A percentile compares a stretch with the other conserved stretches of the same genome.
phyloP scores from a whole-genome alignment of 1,284 basidiomycete genomes.

The Sporisorium graminicola region DNA sequence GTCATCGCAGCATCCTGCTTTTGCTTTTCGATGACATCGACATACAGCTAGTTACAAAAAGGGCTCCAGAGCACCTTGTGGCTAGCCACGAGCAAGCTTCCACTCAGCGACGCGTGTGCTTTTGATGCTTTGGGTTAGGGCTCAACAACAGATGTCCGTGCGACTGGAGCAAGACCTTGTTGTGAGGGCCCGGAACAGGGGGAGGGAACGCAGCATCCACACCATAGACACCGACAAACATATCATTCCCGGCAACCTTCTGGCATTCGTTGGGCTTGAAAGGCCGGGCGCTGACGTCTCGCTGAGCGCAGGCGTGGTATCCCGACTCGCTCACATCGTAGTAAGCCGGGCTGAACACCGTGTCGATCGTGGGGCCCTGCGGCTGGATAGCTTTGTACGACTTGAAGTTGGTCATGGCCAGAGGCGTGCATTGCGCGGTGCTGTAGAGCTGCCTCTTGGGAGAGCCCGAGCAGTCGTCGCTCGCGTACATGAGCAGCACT shows the following conservation, averaged over 20 bases:
- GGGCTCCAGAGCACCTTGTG: background rate
- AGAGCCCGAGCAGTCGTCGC: conserved; percentile 21
- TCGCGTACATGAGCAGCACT: conserved; percentile 25
- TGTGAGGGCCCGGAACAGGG: conserved; percentile 1
- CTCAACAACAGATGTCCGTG: conserved; percentile 7
- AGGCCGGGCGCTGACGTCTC: background rate
- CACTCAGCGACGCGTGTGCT: background rate
- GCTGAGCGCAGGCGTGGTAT: conserved; percentile 29
- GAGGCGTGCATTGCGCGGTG: conserved; percentile 28
- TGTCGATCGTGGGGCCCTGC: background rate
- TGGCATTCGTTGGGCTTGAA: conserved; percentile 28
- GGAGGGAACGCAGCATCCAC: conserved; percentile 16
- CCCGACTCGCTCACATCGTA: conserved; percentile 17
- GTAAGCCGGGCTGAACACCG: conserved; percentile 34
- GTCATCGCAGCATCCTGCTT: too few species aligned
- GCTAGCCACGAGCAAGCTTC: background rate
- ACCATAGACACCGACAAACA: conserved; percentile 41
- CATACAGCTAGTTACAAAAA: background rate
- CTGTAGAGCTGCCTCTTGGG: conserved; percentile 29
- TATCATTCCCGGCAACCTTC: conserved; percentile 11
- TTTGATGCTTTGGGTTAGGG: conserved; percentile 1
- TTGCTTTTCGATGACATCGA: too few species aligned
- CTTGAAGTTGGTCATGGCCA: conserved; percentile 22
- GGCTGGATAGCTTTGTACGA: conserved; percentile 35
- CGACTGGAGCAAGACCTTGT: conserved; percentile 16